phyloP scores from a whole-genome alignment of 106 monocot genomes.

The Apostasia ramifera region DNA sequence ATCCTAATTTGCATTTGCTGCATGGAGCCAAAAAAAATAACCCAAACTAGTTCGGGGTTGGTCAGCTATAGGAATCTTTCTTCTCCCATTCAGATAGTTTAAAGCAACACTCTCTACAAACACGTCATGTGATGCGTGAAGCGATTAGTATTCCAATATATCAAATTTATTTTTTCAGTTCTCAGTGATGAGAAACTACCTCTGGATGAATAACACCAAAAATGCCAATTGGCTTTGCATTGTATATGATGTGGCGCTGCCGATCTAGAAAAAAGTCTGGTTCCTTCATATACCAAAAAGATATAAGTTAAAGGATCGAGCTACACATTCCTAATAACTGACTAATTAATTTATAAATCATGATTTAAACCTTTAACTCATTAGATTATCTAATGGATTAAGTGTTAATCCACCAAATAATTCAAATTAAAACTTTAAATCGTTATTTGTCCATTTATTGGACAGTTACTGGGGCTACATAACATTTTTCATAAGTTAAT shows the following conservation, averaged over 20 bases:
- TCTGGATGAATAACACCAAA: conserved; percentile 70
- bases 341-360: too few species aligned
- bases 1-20: too few species aligned
- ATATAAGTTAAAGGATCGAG: not conserved
- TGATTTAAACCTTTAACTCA: too few species aligned
- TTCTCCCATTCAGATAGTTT: not conserved
- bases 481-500: not conserved
- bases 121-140: not conserved
- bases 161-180: not conserved
- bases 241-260: conserved; percentile 37
- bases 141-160: not conserved
- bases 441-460: not conserved
- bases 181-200: conserved; percentile 17
- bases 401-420: too few species aligned
- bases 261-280: conserved; percentile 53
- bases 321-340: not conserved
- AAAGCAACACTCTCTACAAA: not conserved
- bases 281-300: conserved; percentile 25
- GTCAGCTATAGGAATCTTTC: not conserved
- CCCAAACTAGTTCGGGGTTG: not conserved
- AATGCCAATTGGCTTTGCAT: conserved; percentile 37
- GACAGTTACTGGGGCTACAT: not conserved
- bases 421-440: too few species aligned
- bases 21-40: too few species aligned
- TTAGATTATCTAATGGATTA: too few species aligned